Evolutionary conservation across 1,284 basidiomycete species (phyloP).

Genomic region (Puccinia novopanici): DNA sequence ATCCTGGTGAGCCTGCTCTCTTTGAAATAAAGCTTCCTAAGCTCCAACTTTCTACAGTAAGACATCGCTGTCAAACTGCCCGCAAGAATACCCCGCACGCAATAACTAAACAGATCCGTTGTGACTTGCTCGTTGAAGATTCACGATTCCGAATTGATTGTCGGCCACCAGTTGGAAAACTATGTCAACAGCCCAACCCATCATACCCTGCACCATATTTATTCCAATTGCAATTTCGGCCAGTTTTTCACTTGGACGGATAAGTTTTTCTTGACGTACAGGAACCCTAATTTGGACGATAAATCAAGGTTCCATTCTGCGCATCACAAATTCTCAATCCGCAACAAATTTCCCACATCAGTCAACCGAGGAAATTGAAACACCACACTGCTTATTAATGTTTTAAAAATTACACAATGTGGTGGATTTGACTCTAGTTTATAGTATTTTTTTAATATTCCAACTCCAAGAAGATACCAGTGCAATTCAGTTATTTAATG

Average conservation of each 20-base stretch:
- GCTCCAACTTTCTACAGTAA: no score
- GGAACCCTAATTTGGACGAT: slow-evolving; percentile 67
- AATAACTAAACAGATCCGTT: background rate
- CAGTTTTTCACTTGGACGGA: slow-evolving; percentile 96
- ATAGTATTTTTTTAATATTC: background rate
- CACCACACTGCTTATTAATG: background rate
- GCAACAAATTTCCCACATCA: no score
- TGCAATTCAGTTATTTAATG: background rate
- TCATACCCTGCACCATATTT: slow-evolving; percentile 92
- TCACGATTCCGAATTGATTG: slow-evolving; percentile 99
- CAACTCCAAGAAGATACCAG: background rate
- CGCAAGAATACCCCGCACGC: background rate
- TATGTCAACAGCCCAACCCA: slow-evolving; percentile 97
- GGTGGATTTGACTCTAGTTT: no score
- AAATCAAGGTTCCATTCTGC: background rate
- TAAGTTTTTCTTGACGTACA: slow-evolving; percentile 78
- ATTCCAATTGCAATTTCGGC: slow-evolving; percentile 92
- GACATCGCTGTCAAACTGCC: background rate
- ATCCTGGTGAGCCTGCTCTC: slow-evolving; percentile 68
- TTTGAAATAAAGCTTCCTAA: background rate
- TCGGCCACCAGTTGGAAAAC: slow-evolving; percentile 82
- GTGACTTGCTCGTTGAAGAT: slow-evolving; percentile 65
- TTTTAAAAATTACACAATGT: background rate
- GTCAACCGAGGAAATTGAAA: background rate
- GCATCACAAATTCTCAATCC: background rate